Evolutionary conservation across 108 stramenopile genomes (phyloP).

Genomic region (Nannochloropsis salina): DNA sequence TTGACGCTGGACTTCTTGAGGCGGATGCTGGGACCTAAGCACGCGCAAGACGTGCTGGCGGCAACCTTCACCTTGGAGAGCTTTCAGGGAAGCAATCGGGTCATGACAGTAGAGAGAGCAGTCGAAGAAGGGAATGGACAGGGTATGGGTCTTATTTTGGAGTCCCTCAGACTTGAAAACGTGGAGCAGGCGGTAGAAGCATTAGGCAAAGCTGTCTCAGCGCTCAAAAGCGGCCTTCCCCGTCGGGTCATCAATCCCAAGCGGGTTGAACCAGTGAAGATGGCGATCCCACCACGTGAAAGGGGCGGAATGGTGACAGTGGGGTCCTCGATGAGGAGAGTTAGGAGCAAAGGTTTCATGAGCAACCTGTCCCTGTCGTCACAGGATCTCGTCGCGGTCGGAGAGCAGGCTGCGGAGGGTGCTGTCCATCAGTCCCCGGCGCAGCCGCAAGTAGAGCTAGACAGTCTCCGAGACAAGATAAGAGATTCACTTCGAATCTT

Average conservation of each 20-base stretch:
- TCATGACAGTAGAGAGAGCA: background rate
- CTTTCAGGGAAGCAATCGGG: background rate
- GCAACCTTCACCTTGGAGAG: conserved; percentile 17
- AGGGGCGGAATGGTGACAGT: background rate
- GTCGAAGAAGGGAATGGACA: background rate
- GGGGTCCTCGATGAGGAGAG: background rate
- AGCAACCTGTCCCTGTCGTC: conserved; percentile 23
- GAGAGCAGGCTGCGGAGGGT: conserved; percentile 11
- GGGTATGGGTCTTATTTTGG: background rate
- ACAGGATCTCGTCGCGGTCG: conserved; percentile 21
- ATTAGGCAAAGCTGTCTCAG: background rate
- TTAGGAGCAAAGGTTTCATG: background rate
- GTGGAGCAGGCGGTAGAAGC: background rate
- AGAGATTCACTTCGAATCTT: conserved; percentile 76
- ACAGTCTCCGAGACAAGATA: conserved; percentile 79
- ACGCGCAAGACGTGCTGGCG: conserved; percentile 58
- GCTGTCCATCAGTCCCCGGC: background rate
- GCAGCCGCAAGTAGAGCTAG: conserved; percentile 36
- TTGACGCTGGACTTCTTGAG: background rate
- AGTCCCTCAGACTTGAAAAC: background rate
- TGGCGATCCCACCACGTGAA: background rate
- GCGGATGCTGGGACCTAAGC: conserved; percentile 44
- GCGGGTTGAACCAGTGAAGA: background rate
- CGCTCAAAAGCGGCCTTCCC: conserved; percentile 4
- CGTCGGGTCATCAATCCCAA: background rate